Base-by-base conservation (phyloP, 257 asterid genomes). In the Phtheirospermum japonicum region DNA sequence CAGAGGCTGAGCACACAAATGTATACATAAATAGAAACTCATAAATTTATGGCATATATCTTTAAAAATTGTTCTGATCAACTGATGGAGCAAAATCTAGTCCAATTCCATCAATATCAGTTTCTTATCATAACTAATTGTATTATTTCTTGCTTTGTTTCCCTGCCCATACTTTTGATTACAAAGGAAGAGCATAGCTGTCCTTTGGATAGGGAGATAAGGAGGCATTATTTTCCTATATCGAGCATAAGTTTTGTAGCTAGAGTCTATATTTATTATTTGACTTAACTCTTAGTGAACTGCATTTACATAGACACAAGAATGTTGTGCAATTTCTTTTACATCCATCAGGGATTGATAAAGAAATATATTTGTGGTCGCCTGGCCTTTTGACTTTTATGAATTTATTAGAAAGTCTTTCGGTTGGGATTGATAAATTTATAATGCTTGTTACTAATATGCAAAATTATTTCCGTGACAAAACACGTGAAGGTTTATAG, bases 131-230 rank as follows among this genome's bases (percentile, higher is more conserved):
- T 26, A 42, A n/a, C 19, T 42, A 30, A 12, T 52, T 36, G 55
- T 20, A 64, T 17, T 34, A 17, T 64, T 34, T 52, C 26, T 5
- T 20, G 30, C 7, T 60, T 9, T 57, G 52, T 18, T 31, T n/a
- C n/a, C n/a, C n/a, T n/a, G 57, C 49, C 8, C 17, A 18, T 34
- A 32, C 13, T 33, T 33, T n/a, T 55, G 59, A 46, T 43, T 20
- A 55, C 30, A 17, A 17, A 5, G 55, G 40, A 59, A 32, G 18
- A n/a, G 40, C 11, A 28, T n/a, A 50, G 10, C 28, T 59, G 73
- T 39, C 36, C 9, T 31, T 40, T 53, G 19, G 62, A 39, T 14
- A 50, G 61, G 65, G 37, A 46, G 65, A 55, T 60, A 36, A 61
- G 43, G 65, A 45, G 49, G 17, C 59, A 26, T 33, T 30, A 2